phyloP scores from a whole-genome alignment of 2,329 filamentous ascomycete species.

The Ilyonectria destructans region DNA sequence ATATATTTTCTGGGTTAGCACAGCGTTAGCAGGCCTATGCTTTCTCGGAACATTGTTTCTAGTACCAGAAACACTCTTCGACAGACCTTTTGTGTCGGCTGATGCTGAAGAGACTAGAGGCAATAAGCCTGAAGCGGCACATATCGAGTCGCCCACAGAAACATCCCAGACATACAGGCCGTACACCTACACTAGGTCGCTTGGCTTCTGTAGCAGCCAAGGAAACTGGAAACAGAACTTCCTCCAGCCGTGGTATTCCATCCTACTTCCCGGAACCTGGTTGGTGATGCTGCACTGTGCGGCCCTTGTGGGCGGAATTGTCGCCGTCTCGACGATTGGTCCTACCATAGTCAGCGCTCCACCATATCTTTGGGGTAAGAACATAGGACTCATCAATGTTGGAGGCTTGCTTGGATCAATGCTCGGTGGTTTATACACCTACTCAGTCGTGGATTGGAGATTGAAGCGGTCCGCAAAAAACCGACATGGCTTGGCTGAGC shows the following conservation, averaged over 20 bases:
- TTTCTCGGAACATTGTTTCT: slow-evolving; percentile 51
- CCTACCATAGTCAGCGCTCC: slow-evolving; percentile 50
- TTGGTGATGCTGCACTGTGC: slow-evolving; percentile 58
- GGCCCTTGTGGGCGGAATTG: slow-evolving; percentile 54
- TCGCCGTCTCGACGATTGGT: slow-evolving; percentile 55
- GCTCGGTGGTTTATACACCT: slow-evolving; percentile 49
- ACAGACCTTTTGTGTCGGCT: slow-evolving; percentile 31
- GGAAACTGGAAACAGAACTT: slow-evolving; percentile 25
- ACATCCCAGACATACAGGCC: not conserved
- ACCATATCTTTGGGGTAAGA: slow-evolving; percentile 55
- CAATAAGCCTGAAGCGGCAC: not conserved
- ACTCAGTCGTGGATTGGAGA: slow-evolving; percentile 45
- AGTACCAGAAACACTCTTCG: slow-evolving; percentile 55
- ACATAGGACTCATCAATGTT: slow-evolving; percentile 55
- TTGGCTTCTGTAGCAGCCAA: slow-evolving; percentile 32
- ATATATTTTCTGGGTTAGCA: slow-evolving; percentile 53
- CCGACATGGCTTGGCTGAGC: slow-evolving; percentile 51
- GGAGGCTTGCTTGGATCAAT: slow-evolving; percentile 53
- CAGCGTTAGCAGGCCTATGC: slow-evolving; percentile 46
- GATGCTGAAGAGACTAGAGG: slow-evolving; percentile 8
- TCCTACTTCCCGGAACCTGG: slow-evolving; percentile 53
- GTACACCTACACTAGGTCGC: slow-evolving; percentile 29
- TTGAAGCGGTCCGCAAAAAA: slow-evolving; percentile 43
- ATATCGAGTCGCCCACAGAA: too few species aligned
- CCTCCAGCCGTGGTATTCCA: slow-evolving; percentile 36